Evolutionary conservation across 208 protist genomes (phyloP).

Genomic region (Phytomonas sp.): DNA sequence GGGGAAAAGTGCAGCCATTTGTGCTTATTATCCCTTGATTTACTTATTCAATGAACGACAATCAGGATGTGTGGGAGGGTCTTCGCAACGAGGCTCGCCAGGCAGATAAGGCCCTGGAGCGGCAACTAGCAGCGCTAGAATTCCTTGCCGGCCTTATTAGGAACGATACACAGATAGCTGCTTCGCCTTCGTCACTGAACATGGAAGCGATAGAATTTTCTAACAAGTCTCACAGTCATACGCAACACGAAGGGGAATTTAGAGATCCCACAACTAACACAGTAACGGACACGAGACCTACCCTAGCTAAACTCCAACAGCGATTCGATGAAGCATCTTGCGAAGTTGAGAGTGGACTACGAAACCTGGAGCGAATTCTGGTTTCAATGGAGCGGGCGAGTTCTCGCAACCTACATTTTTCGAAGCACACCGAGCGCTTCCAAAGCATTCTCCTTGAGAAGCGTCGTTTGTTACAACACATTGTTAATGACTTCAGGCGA

Average conservation of each 20-base stretch:
- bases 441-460: slow-evolving; percentile 51
- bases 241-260: not conserved
- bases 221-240: not conserved
- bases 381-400: slow-evolving; percentile 22
- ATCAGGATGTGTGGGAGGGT: slow-evolving; percentile 31
- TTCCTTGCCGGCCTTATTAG: slow-evolving; percentile 11
- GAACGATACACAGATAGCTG: not conserved
- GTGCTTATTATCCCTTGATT: slow-evolving; percentile 8
- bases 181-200: not conserved
- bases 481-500: slow-evolving; percentile 31
- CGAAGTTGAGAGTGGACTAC: slow-evolving; percentile 20
- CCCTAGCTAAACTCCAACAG: not conserved
- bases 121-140: slow-evolving; percentile 47
- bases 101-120: slow-evolving; percentile 43
- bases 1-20: not conserved
- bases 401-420: slow-evolving; percentile 18
- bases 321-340: not conserved
- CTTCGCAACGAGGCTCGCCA: slow-evolving; percentile 64
- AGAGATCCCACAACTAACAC: not conserved
- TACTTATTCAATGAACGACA: not conserved
- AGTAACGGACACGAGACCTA: not conserved
- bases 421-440: slow-evolving; percentile 56
- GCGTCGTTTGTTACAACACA: slow-evolving; percentile 26
- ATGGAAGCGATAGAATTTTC: not conserved
- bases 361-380: slow-evolving; percentile 19